Percentiles rank a stretch among this genome's conserved stretches.
Evolutionary conservation across 108 stramenopile species (phyloP).

Genomic region (Mayamaea pseudoterrestris): DNA sequence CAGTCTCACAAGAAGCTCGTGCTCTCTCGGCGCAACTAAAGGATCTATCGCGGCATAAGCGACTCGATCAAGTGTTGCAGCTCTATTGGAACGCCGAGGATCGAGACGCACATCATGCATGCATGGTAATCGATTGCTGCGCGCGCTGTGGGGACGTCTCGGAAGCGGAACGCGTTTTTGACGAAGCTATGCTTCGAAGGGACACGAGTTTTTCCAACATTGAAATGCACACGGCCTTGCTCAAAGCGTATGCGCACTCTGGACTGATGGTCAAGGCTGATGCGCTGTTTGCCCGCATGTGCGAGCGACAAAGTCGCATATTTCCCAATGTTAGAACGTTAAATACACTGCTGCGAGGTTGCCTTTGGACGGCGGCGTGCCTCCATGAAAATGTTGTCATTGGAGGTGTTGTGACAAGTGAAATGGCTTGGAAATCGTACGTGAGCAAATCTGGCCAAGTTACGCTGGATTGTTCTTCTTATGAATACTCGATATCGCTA

Average conservation of each 20-base stretch:
- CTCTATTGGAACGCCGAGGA: constrained; percentile 42
- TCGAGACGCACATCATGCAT: constrained; percentile 68
- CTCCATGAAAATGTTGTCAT: too few relatives aligned
- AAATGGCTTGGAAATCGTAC: constrained; percentile 46
- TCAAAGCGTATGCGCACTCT: constrained; percentile 69
- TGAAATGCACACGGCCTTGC: constrained; percentile 62
- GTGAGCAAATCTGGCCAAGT: background rate
- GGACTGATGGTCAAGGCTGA: constrained; percentile 55
- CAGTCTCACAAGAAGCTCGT: constrained; percentile 39
- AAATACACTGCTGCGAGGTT: constrained; percentile 73
- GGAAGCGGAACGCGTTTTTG: constrained; percentile 26
- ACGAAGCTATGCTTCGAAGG: constrained; percentile 3
- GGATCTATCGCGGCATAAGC: constrained; percentile 49
- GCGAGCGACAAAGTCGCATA: constrained; percentile 10
- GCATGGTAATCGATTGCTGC: constrained; percentile 72
- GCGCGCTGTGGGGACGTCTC: constrained; percentile 59
- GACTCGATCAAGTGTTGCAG: constrained; percentile 42
- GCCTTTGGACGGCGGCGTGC: constrained; percentile 65
- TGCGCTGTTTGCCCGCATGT: constrained; percentile 39
- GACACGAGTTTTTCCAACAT: constrained; percentile 11
- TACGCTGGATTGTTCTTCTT: constrained; percentile 64
- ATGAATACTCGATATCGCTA: constrained; percentile 61
- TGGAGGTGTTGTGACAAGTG: constrained; percentile 67
- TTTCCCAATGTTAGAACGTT: constrained; percentile 74
- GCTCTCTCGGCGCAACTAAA: constrained; percentile 48